Conservation (phyloP, 495 filamentous ascomycete genomes). For the Podospora pseudopauciseta region DNA sequence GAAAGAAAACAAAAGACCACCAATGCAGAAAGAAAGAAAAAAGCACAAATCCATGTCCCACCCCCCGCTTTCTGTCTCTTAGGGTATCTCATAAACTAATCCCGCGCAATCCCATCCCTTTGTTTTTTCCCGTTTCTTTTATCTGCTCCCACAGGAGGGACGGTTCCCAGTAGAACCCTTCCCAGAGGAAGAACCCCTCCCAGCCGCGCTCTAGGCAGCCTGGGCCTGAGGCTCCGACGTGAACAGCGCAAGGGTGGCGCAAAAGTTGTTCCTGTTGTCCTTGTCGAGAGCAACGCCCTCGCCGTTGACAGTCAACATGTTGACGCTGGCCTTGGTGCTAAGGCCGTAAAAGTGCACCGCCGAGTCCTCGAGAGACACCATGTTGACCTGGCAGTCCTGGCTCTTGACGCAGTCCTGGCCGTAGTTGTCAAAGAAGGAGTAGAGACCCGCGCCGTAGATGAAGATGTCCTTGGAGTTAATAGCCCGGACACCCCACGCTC, state of each 20-base stretch:
- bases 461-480: conserved; percentile 62
- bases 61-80: background rate
- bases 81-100: conserved; percentile 2
- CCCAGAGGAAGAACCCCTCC: background rate
- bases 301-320: conserved; percentile 72
- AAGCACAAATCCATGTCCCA: conserved; percentile 2
- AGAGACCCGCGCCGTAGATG: conserved; percentile 75
- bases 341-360: conserved; percentile 72
- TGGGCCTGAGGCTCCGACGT: conserved; percentile 7
- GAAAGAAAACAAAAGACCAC: conserved; percentile 1
- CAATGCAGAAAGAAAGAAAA: conserved; percentile 1
- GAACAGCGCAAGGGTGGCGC: conserved; percentile 69
- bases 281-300: conserved; percentile 53
- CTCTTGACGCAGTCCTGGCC: conserved; percentile 68
- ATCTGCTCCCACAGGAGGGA: background rate
- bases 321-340: conserved; percentile 81
- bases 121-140: background rate
- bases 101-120: background rate
- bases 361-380: conserved; percentile 73
- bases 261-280: conserved; percentile 70
- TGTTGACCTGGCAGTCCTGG: conserved; percentile 80
- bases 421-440: conserved; percentile 88
- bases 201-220: conserved; percentile 1
- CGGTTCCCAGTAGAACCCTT: background rate
- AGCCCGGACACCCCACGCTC: conserved; percentile 82